phyloP scores from a whole-genome alignment of 768 basidiomycete genomes.

The Pisolithus orientalis region DNA sequence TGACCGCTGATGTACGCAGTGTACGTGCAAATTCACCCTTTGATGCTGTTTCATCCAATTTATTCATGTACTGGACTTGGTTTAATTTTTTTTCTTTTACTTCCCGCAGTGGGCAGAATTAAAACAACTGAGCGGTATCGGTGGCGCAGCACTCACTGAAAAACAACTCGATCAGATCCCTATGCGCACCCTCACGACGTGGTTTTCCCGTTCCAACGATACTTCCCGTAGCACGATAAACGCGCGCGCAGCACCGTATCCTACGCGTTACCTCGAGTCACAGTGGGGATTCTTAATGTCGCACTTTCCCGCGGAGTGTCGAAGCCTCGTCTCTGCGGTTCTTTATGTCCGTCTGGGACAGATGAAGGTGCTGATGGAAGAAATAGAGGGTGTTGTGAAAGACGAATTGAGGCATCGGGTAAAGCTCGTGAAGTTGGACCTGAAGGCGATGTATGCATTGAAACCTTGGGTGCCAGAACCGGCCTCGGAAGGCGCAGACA shows the following conservation, averaged over 20 bases:
- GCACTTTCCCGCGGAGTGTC: constrained; percentile 31
- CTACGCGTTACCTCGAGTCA: constrained; percentile 28
- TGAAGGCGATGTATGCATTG: not conserved
- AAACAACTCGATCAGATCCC: constrained; percentile 32
- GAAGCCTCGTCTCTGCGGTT: constrained; percentile 27
- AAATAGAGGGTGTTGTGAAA: constrained; percentile 23
- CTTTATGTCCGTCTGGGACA: constrained; percentile 29
- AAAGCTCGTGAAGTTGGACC: not conserved
- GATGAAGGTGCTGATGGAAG: constrained; percentile 33
- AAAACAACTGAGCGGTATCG: constrained; percentile 34
- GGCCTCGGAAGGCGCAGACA: not conserved
- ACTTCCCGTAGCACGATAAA: constrained; percentile 24
- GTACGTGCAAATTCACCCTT: constrained; percentile 16
- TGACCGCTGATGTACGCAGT: constrained; percentile 37
- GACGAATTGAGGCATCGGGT: not conserved
- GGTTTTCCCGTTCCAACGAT: constrained; percentile 20
- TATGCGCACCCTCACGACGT: constrained; percentile 25
- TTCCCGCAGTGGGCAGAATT: constrained; percentile 35
- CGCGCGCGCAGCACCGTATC: constrained; percentile 36
- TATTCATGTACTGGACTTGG: not conserved
- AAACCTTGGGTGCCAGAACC: not conserved
- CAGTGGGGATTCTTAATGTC: constrained; percentile 27
- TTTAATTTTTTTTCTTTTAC: not conserved
- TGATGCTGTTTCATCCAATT: too few relatives aligned
- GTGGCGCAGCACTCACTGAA: constrained; percentile 38